A percentile compares a stretch with the other conserved stretches of the same genome.
These are phyloP conservation scores for Colletotrichum gloeosporioides DNA, from an alignment of 2,329 filamentous ascomycete genomes.

Conservation along the genomic window DNA sequence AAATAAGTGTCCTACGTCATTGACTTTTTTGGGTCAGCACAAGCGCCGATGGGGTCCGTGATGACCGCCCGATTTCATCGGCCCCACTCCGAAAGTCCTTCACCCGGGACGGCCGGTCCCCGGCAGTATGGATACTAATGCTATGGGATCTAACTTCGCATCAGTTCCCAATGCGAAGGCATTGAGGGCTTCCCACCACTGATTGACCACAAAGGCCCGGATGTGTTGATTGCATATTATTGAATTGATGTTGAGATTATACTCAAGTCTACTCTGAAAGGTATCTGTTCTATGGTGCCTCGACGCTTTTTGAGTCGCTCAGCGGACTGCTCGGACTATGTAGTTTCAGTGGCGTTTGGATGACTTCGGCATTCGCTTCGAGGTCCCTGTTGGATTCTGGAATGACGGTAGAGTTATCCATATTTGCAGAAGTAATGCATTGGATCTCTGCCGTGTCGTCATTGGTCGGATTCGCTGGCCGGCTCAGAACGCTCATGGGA, in stretches of 20 bases:
- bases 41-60: not conserved
- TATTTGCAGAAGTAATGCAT: not conserved
- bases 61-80: not conserved
- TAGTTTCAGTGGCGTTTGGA: not conserved
- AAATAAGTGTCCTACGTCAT: not conserved
- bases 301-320: not conserved
- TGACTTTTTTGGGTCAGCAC: not conserved
- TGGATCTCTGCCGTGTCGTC: not conserved
- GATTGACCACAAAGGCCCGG: too few relatives aligned
- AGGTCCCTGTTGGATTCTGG: not conserved
- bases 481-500: not conserved
- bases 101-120: not conserved
- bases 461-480: not conserved
- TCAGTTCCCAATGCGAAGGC: accelerated
- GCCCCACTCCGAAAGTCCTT: not conserved
- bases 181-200: too few relatives aligned
- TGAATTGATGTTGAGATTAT: not conserved
- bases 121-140: not conserved
- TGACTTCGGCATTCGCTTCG: not conserved
- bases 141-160: not conserved
- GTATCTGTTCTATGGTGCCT: not conserved
- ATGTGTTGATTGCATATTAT: not conserved
- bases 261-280: not conserved
- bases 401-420: accelerated
- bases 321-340: not conserved